Conservation (phyloP, 2,329 filamentous ascomycete species). For the Ceratocystis papillata region DNA sequence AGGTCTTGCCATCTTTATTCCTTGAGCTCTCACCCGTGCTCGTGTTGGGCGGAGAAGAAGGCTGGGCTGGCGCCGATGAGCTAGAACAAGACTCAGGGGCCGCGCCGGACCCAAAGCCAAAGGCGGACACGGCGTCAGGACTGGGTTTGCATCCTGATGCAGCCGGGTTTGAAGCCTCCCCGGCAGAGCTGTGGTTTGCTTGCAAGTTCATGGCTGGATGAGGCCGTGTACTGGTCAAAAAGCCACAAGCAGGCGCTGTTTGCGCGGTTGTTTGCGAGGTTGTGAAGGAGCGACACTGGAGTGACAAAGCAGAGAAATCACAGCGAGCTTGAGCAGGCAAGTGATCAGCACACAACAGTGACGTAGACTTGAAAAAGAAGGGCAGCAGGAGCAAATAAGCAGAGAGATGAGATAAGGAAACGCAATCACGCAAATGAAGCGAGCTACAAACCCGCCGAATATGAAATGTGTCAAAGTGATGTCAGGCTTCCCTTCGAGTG, state of each 20-base stretch:
- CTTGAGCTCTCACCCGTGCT: constrained; percentile 25
- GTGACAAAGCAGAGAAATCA: background rate
- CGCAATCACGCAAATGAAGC: background rate
- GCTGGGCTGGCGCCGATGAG: background rate
- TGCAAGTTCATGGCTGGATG: background rate
- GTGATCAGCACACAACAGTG: background rate
- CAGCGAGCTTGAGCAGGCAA: background rate
- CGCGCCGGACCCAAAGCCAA: background rate
- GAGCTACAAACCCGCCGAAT: background rate
- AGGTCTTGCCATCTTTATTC: background rate
- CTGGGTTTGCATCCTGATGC: background rate
- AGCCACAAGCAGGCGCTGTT: background rate
- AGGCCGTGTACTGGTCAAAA: background rate
- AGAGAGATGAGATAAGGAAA: background rate
- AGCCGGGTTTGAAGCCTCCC: background rate
- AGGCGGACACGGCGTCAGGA: background rate
- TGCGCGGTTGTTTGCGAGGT: background rate
- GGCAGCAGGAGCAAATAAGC: background rate
- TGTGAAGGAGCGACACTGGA: background rate
- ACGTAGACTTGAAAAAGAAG: background rate
- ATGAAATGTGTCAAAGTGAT: background rate
- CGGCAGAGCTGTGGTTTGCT: background rate
- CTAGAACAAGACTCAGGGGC: background rate
- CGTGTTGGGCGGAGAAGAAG: constrained; percentile 28
- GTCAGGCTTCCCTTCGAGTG: background rate